Percentiles rank a stretch among this genome's conserved stretches.
Evolutionary conservation across 441 rosid species (phyloP).

Genomic region (Iberis amara): DNA sequence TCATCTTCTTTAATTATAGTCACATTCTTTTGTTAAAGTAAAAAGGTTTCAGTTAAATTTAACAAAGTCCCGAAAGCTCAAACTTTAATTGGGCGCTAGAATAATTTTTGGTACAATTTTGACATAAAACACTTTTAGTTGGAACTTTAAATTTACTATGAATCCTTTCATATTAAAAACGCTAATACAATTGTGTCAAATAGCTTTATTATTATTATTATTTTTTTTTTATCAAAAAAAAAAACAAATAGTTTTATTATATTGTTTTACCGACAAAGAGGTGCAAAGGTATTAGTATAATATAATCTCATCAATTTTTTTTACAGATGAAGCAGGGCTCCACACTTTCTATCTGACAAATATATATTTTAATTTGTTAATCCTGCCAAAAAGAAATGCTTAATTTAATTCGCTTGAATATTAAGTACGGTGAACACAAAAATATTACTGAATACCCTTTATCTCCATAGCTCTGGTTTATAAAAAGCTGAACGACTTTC

Average conservation of each 20-base stretch:
- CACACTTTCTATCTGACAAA: conserved; percentile 31
- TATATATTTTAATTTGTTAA: neutral
- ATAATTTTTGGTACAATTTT: conserved; percentile 2
- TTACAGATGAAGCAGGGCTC: conserved; percentile 25
- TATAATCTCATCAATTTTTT: conserved; percentile 7
- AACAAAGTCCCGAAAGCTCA: conserved; percentile 26
- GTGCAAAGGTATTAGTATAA: neutral
- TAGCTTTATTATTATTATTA: too few relatives aligned
- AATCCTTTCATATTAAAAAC: too few relatives aligned
- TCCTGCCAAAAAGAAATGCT: conserved; percentile 18
- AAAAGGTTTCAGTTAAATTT: conserved; percentile 17
- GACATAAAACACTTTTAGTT: conserved; percentile 23
- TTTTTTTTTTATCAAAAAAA: too few relatives aligned
- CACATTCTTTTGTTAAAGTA: too few relatives aligned
- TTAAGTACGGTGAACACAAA: neutral
- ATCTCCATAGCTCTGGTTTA: neutral
- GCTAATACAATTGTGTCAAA: too few relatives aligned
- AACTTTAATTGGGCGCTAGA: conserved; percentile 15
- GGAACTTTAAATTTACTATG: too few relatives aligned
- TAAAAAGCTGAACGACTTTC: conserved; percentile 1
- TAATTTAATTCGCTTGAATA: conserved; percentile 2
- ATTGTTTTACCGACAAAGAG: conserved; percentile 24
- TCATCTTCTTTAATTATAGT: too few relatives aligned
- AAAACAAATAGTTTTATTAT: conserved; percentile 12
- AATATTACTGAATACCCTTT: neutral